These are phyloP conservation scores for Ceratobasidium sp. DNA, from an alignment of 1,284 basidiomycete species.

Conservation along the genomic window DNA sequence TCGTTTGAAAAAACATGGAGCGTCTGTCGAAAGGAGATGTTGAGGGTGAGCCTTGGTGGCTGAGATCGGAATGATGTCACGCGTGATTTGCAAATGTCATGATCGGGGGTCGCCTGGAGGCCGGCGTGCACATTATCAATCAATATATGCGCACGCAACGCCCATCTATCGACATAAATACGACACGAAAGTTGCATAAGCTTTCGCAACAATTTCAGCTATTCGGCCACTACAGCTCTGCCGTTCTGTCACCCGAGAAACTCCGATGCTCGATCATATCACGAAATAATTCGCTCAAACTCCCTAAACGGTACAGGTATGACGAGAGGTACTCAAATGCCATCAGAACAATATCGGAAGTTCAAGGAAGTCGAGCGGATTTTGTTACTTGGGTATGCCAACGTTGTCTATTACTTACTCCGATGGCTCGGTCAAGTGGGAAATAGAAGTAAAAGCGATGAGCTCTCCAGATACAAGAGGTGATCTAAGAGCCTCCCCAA, in stretches of 20 bases:
- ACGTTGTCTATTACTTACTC: slow-evolving; percentile 14
- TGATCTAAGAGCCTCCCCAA: background rate
- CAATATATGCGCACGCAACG: background rate
- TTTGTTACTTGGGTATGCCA: too few species aligned
- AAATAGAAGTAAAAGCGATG: slow-evolving; percentile 12
- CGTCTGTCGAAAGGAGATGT: background rate
- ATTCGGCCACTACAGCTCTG: too few species aligned
- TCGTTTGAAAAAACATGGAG: slow-evolving; percentile 40
- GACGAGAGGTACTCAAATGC: too few species aligned
- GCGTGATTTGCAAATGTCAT: background rate
- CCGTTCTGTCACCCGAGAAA: too few species aligned
- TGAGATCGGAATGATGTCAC: background rate
- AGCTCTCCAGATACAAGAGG: slow-evolving; percentile 6
- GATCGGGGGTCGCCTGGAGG: background rate
- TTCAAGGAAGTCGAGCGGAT: too few species aligned
- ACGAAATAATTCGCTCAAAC: too few species aligned
- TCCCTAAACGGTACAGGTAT: too few species aligned
- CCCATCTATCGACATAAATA: too few species aligned
- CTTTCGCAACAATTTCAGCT: too few species aligned
- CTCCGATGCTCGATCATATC: too few species aligned
- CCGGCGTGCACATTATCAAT: background rate
- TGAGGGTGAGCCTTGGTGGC: background rate
- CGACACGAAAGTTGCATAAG: too few species aligned
- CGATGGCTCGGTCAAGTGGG: background rate
- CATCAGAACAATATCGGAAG: too few species aligned